A percentile compares a stretch with the other conserved stretches of the same genome.
Conservation (phyloP, 148 eudicot species). For the Camellia granthamiana region DNA sequence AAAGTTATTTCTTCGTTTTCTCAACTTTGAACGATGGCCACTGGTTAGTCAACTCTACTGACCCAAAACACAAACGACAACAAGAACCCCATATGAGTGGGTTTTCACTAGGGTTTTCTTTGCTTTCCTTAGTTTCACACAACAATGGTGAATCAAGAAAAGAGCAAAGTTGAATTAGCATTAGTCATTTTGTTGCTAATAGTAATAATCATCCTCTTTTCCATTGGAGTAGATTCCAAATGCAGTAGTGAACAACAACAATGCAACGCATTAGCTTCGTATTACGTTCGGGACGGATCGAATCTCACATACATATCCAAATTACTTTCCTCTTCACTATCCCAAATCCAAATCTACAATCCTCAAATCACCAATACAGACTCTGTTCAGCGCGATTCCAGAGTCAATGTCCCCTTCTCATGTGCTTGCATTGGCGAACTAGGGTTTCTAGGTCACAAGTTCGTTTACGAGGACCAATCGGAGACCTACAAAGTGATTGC, state of each 20-base stretch:
- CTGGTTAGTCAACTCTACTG: too few species aligned
- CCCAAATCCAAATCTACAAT: slow-evolving; percentile 26
- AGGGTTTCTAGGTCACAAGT: slow-evolving; percentile 25
- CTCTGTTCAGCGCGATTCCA: not conserved
- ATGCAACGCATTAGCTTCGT: slow-evolving; percentile 29
- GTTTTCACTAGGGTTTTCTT: too few species aligned
- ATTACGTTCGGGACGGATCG: slow-evolving; percentile 20
- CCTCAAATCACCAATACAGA: slow-evolving; percentile 27
- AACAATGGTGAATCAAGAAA: not conserved
- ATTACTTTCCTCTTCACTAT: slow-evolving; percentile 13
- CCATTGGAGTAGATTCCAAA: slow-evolving; percentile 11
- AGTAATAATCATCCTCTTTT: not conserved
- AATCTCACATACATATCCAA: slow-evolving; percentile 26
- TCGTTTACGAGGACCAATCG: slow-evolving; percentile 16
- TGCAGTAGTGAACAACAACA: slow-evolving; percentile 12
- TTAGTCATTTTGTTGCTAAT: not conserved
- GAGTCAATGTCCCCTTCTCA: slow-evolving; percentile 36
- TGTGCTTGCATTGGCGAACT: slow-evolving; percentile 19
- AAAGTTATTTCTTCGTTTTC: too few species aligned
- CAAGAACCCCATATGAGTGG: too few species aligned
- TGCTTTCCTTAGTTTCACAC: too few species aligned
- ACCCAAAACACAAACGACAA: too few species aligned
- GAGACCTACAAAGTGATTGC: slow-evolving; percentile 30
- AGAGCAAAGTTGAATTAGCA: not conserved
- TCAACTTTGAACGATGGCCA: too few species aligned